Conservation (phyloP, 164 flowering plant species). For the Brasenia schreberi region DNA sequence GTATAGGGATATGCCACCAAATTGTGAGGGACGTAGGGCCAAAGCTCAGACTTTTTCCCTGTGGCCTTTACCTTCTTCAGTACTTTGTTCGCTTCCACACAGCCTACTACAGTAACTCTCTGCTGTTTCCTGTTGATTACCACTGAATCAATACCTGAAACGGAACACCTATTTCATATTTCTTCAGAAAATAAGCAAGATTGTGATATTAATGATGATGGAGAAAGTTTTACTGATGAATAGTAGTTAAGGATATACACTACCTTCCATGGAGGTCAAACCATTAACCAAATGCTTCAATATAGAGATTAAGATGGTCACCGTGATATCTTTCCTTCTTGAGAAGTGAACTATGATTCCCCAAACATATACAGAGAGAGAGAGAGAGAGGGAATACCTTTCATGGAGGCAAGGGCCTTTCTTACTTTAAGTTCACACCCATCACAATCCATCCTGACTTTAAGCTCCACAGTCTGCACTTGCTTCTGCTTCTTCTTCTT, state of each 20-base stretch:
- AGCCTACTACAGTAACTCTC: conserved; percentile 68
- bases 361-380: too few relatives aligned
- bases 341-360: too few relatives aligned
- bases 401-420: conserved; percentile 46
- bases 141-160: conserved; percentile 62
- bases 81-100: conserved; percentile 57
- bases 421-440: conserved; percentile 69
- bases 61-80: conserved; percentile 51
- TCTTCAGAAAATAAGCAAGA: too few relatives aligned
- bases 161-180: background rate
- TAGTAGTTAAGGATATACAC: too few relatives aligned
- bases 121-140: conserved; percentile 64
- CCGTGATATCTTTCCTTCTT: too few relatives aligned
- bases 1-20: conserved; percentile 54
- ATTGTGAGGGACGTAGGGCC: conserved; percentile 85
- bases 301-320: too few relatives aligned
- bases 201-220: background rate
- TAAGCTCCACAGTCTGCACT: conserved; percentile 51
- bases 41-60: conserved; percentile 58
- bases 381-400: conserved; percentile 25
- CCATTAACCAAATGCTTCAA: too few relatives aligned
- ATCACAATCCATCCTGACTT: conserved; percentile 85
- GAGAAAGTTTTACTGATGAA: too few relatives aligned
- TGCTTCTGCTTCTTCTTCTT: conserved; percentile 29
- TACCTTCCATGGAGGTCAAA: too few relatives aligned